Evolutionary conservation across 169 alveolate species (phyloP), one percentile per base, ranked within the genome.

Genomic region (Plasmodium vivax): DNA sequence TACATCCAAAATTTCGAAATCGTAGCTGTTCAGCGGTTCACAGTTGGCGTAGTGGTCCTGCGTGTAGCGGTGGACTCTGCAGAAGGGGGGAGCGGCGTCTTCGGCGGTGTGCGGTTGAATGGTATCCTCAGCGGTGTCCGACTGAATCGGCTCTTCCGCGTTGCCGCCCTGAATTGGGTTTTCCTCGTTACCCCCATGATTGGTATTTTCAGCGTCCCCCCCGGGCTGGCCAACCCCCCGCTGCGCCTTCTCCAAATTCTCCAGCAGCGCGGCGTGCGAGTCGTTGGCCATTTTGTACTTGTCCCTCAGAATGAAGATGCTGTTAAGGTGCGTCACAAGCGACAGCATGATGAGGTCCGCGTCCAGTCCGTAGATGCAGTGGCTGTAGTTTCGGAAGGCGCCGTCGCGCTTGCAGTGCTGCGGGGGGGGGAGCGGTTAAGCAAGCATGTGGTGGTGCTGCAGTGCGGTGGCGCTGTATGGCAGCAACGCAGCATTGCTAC

Each of bases 331-430:
- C 10, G 99, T 98, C n/a, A 98, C 97, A 14, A 99, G 96, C 2
- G 99, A 97, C 41, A 99, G 97, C 99, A 99, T 97, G 58, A 99
- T 98, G 84, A 98, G 97, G 93, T 99, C 99, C 2, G 99, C 99
- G 93, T 99, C 99, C 54, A 99, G 96, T 1, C 99, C 99, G 95
- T 99, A 99, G 71, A 99, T 97, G 92, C 99, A 98, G 95, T 99
- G 99, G 43, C 95, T 95, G 41, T 83, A 80, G 45, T 93, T 91
- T 84, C 51, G 51, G 81, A 84, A 90, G 41, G 30, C 51, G 45
- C 32, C 56, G 47, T 90, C 94, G 16, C 83, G 54, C 51, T 51
- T 90, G 75, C 85, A 90, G 47, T 90, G 80, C 94, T 90, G 56
- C 54, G 72, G 12, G 43, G 51, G 47, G 47, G 23, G 80, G 19